phyloP scores from a whole-genome alignment of 306 rosid species.

The Glycine soja region DNA sequence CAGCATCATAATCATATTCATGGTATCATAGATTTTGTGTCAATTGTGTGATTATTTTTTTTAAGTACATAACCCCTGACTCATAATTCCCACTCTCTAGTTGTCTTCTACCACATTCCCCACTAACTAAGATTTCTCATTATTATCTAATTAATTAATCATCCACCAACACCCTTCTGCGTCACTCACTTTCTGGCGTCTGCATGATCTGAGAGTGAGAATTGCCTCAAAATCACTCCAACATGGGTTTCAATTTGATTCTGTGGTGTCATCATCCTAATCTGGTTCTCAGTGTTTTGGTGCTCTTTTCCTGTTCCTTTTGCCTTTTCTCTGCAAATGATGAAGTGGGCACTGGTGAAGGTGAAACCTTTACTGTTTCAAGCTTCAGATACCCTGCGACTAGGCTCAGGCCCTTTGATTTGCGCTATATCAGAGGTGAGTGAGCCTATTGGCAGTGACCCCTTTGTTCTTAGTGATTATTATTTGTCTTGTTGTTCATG shows the following conservation, averaged over 20 bases:
- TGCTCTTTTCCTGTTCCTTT: slow-evolving; percentile 52
- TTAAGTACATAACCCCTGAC: too few species aligned
- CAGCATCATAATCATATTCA: too few species aligned
- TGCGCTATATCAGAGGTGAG: slow-evolving; percentile 82
- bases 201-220: slow-evolving; percentile 47
- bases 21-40: too few species aligned
- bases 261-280: slow-evolving; percentile 39
- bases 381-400: slow-evolving; percentile 74
- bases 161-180: slow-evolving; percentile 26
- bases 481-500: slow-evolving; percentile 25
- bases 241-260: slow-evolving; percentile 62
- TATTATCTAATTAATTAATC: slow-evolving; percentile 2
- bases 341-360: slow-evolving; percentile 52
- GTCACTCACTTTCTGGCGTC: slow-evolving; percentile 24
- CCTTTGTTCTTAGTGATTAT: slow-evolving; percentile 39
- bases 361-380: slow-evolving; percentile 71
- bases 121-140: not conserved
- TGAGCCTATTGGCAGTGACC: slow-evolving; percentile 6
- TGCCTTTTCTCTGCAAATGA: slow-evolving; percentile 49
- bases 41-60: too few species aligned
- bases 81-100: not conserved
- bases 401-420: slow-evolving; percentile 64
- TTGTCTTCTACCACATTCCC: slow-evolving; percentile 6
- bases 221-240: slow-evolving; percentile 23
- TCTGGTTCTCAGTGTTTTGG: slow-evolving; percentile 50